Evolutionary conservation across 306 rosid genomes (phyloP).

Genomic region (Quercus bicolor): DNA sequence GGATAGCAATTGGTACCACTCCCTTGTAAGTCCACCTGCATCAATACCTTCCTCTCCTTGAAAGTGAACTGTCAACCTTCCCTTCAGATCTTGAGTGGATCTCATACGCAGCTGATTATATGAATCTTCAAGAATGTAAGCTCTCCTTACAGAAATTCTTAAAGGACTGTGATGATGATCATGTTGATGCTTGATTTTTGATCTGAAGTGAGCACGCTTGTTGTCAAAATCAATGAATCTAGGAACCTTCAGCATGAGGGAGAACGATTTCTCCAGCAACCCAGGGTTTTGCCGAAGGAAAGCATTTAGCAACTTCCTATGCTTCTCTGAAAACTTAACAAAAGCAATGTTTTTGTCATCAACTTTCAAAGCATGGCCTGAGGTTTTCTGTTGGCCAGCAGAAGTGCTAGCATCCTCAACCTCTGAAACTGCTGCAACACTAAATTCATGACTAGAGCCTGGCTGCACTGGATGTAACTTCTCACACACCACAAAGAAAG

Average conservation of each 20-base stretch:
- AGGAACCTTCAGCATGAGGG: slow-evolving; percentile 88
- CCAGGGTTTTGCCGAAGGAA: slow-evolving; percentile 95
- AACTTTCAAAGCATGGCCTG: slow-evolving; percentile 47
- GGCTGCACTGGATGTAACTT: slow-evolving; percentile 79
- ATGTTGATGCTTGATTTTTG: slow-evolving; percentile 91
- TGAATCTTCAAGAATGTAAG: slow-evolving; percentile 92
- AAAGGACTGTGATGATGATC: slow-evolving; percentile 92
- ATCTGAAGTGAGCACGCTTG: slow-evolving; percentile 91
- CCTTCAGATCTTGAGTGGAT: slow-evolving; percentile 77
- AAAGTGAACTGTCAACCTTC: slow-evolving; percentile 93
- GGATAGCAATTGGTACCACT: slow-evolving; percentile 92
- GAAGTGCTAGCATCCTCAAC: slow-evolving; percentile 68
- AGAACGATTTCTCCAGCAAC: slow-evolving; percentile 87
- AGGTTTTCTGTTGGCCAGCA: slow-evolving; percentile 52
- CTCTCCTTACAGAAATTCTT: slow-evolving; percentile 93
- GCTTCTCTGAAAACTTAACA: slow-evolving; percentile 91
- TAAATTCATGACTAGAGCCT: slow-evolving; percentile 58
- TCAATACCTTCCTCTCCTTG: slow-evolving; percentile 99
- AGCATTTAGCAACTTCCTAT: slow-evolving; percentile 86
- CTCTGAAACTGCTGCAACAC: slow-evolving; percentile 60
- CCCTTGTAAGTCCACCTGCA: slow-evolving; percentile 98
- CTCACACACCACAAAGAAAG: slow-evolving; percentile 94
- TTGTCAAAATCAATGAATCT: slow-evolving; percentile 92
- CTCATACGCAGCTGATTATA: slow-evolving; percentile 96
- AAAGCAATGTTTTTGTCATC: slow-evolving; percentile 83